A percentile compares a stretch with the other conserved stretches of the same genome.
Conservation (phyloP, 2,329 filamentous ascomycete genomes). For the Aspergillus thermomutatus region DNA sequence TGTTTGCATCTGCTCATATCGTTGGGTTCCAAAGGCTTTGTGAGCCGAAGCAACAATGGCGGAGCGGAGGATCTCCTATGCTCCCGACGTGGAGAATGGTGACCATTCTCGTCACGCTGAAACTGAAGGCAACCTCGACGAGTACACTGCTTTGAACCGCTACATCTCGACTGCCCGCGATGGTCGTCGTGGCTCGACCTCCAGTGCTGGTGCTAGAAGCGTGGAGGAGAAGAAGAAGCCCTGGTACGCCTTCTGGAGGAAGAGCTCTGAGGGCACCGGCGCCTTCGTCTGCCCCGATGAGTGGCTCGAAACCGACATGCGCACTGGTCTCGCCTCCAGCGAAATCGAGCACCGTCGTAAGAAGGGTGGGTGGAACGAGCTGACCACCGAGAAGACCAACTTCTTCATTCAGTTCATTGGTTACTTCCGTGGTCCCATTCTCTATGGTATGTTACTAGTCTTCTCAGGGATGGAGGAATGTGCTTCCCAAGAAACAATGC, state of each 20-base stretch:
- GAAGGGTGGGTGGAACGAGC: constrained; percentile 67
- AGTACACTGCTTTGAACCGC: constrained; percentile 64
- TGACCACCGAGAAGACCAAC: constrained; percentile 72
- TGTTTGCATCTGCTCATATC: constrained; percentile 35
- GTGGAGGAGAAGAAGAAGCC: constrained; percentile 48
- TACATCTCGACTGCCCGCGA: constrained; percentile 67
- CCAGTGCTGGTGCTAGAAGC: constrained; percentile 41
- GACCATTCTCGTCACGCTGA: constrained; percentile 33
- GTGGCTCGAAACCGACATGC: constrained; percentile 67
- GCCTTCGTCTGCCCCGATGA: constrained; percentile 58
- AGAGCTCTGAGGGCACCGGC: constrained; percentile 22
- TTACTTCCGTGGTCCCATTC: constrained; percentile 73
- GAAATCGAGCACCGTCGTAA: constrained; percentile 65
- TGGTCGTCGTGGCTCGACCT: constrained; percentile 50
- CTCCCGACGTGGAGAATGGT: constrained; percentile 42
- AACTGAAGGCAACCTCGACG: constrained; percentile 45
- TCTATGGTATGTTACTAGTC: constrained; percentile 61
- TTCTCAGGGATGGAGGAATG: not conserved
- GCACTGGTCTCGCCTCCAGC: constrained; percentile 55
- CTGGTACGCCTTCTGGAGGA: constrained; percentile 57
- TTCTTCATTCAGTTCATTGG: constrained; percentile 70
- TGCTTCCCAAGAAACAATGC: not conserved
- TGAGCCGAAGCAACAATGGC: constrained; percentile 43
- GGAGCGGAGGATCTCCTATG: constrained; percentile 45
- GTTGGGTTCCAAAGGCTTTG: constrained; percentile 36